Percentiles rank a stretch among this genome's conserved stretches.
phyloP scores from a whole-genome alignment of 345 rosid genomes.

The Odontarrhena argentea region DNA sequence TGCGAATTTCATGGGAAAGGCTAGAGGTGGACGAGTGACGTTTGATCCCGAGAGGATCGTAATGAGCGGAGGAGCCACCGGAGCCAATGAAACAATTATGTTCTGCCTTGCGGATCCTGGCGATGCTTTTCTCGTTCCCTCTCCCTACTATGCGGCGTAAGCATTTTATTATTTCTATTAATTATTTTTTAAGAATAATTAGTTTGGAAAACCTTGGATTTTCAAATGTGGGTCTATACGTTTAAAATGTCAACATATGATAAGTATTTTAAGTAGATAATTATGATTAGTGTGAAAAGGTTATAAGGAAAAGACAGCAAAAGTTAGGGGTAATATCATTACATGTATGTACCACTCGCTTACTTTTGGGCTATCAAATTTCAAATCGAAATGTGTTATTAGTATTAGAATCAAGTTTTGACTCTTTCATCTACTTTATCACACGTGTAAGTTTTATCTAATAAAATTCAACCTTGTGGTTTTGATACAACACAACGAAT shows the following conservation, averaged over 20 bases:
- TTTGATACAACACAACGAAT: conserved; percentile 1
- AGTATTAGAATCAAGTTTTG: conserved; percentile 28
- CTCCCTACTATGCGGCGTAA: conserved; percentile 88
- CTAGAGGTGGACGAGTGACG: conserved; percentile 56
- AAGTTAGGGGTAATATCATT: conserved; percentile 20
- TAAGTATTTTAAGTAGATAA: not conserved
- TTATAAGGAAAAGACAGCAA: not conserved
- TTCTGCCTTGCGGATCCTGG: conserved; percentile 89
- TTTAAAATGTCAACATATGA: too few species aligned
- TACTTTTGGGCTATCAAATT: conserved; percentile 33
- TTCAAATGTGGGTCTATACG: too few species aligned
- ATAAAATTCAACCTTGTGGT: not conserved
- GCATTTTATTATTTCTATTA: not conserved
- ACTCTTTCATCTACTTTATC: conserved; percentile 13
- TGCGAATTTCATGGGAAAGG: conserved; percentile 78
- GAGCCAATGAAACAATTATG: conserved; percentile 75
- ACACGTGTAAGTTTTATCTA: conserved; percentile 32
- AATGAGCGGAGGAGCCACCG: conserved; percentile 93
- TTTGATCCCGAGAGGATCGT: conserved; percentile 74
- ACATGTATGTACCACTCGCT: conserved; percentile 22
- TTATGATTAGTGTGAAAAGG: conserved; percentile 8
- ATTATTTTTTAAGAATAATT: too few species aligned
- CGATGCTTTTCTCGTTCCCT: conserved; percentile 78
- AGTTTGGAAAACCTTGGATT: too few species aligned
- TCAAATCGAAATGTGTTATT: conserved; percentile 35